Evolutionary conservation across 129 eudicot genomes (phyloP).

Genomic region (Lonicera japonica): DNA sequence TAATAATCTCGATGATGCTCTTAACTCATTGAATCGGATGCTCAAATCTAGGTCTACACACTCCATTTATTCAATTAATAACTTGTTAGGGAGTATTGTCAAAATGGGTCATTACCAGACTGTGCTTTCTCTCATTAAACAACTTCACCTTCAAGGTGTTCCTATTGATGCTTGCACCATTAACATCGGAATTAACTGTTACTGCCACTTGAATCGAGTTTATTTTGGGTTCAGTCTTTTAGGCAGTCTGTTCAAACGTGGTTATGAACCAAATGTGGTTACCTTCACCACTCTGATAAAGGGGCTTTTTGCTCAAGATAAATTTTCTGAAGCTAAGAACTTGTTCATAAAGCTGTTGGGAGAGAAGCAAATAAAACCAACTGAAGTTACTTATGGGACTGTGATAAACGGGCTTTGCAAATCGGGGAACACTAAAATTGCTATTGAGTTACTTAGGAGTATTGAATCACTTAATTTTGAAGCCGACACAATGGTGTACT

Average conservation of each 20-base stretch:
- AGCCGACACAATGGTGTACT: neutral
- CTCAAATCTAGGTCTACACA: too few relatives aligned
- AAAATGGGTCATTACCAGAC: too few relatives aligned
- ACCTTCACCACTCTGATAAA: too few relatives aligned
- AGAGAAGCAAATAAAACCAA: constrained; percentile 14
- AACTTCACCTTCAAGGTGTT: too few relatives aligned
- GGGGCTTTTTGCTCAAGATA: constrained; percentile 8
- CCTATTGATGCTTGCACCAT: too few relatives aligned
- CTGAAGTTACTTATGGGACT: neutral
- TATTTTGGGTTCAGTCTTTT: constrained; percentile 19
- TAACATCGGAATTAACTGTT: too few relatives aligned
- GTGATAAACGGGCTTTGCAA: constrained; percentile 28
- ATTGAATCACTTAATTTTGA: neutral
- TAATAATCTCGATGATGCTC: too few relatives aligned
- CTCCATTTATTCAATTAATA: too few relatives aligned
- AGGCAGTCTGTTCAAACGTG: constrained; percentile 23
- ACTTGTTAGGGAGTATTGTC: too few relatives aligned
- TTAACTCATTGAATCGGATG: too few relatives aligned
- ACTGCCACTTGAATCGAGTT: neutral
- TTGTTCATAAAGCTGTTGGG: constrained; percentile 14
- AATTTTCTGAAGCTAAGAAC: constrained; percentile 10
- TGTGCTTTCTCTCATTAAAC: too few relatives aligned
- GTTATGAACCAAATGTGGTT: neutral
- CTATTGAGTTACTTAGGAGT: neutral
- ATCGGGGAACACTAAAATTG: constrained; percentile 9